Conservation (phyloP, 2,329 filamentous ascomycete genomes). For the Exophiala spinifera region DNA sequence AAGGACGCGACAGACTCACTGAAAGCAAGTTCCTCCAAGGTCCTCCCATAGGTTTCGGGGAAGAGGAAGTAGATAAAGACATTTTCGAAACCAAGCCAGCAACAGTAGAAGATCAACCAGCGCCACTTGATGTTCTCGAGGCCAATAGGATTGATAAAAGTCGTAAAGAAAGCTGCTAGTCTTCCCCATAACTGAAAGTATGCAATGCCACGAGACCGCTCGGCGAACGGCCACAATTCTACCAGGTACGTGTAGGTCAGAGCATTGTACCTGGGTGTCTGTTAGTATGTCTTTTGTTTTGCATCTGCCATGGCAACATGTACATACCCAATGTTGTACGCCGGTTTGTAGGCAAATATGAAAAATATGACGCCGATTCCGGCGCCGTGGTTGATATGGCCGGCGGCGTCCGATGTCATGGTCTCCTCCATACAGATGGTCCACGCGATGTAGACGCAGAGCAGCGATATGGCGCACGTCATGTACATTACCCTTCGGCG, state of each 20-base stretch:
- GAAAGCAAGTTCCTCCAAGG: constrained; percentile 48
- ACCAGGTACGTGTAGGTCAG: constrained; percentile 62
- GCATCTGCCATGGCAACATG: no score
- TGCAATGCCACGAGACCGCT: constrained; percentile 58
- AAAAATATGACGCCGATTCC: constrained; percentile 52
- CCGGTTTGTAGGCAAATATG: constrained; percentile 45
- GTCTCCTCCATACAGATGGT: constrained; percentile 49
- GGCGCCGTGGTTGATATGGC: constrained; percentile 37
- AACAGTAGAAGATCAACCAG: constrained; percentile 45
- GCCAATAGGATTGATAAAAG: constrained; percentile 48
- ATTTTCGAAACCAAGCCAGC: constrained; percentile 43
- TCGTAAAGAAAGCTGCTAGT: constrained; percentile 50
- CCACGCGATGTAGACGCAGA: constrained; percentile 55
- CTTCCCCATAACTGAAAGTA: constrained; percentile 56
- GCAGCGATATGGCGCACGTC: constrained; percentile 50
- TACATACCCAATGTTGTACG: constrained; percentile 35
- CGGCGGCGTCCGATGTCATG: constrained; percentile 36
- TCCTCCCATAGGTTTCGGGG: constrained; percentile 43
- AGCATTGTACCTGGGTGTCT: constrained; percentile 52
- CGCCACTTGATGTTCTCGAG: constrained; percentile 45
- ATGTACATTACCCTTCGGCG: constrained; percentile 45
- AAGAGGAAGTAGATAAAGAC: constrained; percentile 46
- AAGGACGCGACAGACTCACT: constrained; percentile 21
- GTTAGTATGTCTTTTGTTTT: no score
- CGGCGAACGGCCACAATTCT: constrained; percentile 58